Percentiles rank a stretch among this genome's conserved stretches.
Evolutionary conservation across 192 early-diverging fungal species (phyloP).

Genomic region (Coemansia sp.): DNA sequence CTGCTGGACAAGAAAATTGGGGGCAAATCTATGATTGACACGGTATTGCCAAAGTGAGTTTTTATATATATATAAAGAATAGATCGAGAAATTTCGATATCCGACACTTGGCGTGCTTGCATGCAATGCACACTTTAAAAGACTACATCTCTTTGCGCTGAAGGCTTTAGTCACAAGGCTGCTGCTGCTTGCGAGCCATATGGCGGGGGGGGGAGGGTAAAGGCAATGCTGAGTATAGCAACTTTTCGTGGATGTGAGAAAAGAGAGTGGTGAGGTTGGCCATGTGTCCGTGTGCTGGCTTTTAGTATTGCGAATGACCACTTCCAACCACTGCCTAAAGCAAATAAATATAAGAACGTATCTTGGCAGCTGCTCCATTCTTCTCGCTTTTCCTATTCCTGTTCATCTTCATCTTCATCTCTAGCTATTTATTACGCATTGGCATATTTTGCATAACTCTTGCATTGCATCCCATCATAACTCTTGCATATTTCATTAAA

Average conservation of each 20-base stretch:
- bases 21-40: neutral
- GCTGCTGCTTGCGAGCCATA: neutral
- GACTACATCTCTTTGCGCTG: neutral
- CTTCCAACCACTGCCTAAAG: neutral
- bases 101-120: constrained; percentile 1
- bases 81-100: constrained; percentile 5
- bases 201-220: neutral
- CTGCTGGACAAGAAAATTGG: neutral
- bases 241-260: neutral
- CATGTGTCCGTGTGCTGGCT: neutral
- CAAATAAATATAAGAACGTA: neutral
- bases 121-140: neutral
- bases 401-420: neutral
- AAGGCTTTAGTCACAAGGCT: constrained; percentile 8
- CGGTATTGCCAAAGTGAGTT: neutral
- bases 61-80: neutral
- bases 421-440: constrained; percentile 1
- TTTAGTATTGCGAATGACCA: neutral
- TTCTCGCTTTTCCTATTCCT: neutral
- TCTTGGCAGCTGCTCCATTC: neutral
- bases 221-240: neutral
- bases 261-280: neutral
- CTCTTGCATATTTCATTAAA: neutral
- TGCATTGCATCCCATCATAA: neutral
- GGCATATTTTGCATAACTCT: no score